These are phyloP conservation scores for Acmispon strigosus DNA, from an alignment of 306 rosid genomes.

Conservation along the genomic window DNA sequence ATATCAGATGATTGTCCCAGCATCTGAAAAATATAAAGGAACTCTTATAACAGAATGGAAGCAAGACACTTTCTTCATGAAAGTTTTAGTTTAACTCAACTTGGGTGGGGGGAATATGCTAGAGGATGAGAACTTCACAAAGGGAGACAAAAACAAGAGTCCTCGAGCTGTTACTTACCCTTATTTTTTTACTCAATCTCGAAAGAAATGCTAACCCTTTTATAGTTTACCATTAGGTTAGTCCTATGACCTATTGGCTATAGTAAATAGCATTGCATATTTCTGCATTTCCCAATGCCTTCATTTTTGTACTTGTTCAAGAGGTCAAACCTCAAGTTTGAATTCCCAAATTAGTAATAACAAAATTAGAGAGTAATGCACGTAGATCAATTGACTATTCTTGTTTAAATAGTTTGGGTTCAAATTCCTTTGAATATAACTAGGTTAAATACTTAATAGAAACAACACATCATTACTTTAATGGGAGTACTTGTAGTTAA, in stretches of 20 bases:
- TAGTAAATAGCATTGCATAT: slow-evolving; percentile 5
- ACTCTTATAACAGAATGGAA: background rate
- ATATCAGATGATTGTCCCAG: background rate
- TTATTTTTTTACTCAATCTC: slow-evolving; percentile 8
- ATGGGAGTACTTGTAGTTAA: too few relatives aligned
- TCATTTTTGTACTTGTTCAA: slow-evolving; percentile 4
- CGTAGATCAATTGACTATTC: too few relatives aligned
- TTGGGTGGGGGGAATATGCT: slow-evolving; percentile 17
- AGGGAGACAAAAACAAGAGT: background rate
- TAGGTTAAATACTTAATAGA: too few relatives aligned
- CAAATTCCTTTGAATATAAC: too few relatives aligned
- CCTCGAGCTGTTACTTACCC: slow-evolving; percentile 19
- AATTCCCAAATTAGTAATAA: slow-evolving; percentile 18
- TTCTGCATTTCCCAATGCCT: slow-evolving; percentile 17
- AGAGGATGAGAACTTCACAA: slow-evolving; percentile 2
- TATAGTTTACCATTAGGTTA: background rate
- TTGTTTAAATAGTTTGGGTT: too few relatives aligned
- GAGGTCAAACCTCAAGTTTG: slow-evolving; percentile 24
- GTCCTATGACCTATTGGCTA: background rate
- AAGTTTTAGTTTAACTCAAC: slow-evolving; percentile 5
- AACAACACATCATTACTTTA: too few relatives aligned
- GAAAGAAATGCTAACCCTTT: slow-evolving; percentile 13
- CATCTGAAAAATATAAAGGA: background rate
- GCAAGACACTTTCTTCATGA: background rate
- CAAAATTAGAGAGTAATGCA: too few relatives aligned